phyloP scores from a whole-genome alignment of 208 protist species.

The Vickermania spadyakhi region DNA sequence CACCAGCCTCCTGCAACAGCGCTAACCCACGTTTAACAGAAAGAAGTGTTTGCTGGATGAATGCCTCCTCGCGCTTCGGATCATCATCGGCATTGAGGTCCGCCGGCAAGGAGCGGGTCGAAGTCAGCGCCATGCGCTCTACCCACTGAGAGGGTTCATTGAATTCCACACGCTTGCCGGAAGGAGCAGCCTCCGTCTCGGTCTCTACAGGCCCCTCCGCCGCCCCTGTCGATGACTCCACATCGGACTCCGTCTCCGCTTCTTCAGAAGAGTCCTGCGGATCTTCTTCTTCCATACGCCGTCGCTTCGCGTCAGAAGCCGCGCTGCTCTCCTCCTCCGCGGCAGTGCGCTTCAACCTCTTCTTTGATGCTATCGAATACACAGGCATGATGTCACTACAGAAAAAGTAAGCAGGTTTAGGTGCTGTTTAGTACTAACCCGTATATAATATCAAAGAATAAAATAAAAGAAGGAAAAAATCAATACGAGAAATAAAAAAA shows the following conservation, averaged over 20 bases:
- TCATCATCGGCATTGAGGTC: slow-evolving; percentile 87
- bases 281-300: slow-evolving; percentile 1
- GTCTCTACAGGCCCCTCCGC: background rate
- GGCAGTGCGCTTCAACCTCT: too few relatives aligned
- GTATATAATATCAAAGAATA: too few relatives aligned
- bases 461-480: too few relatives aligned
- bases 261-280: background rate
- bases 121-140: slow-evolving; percentile 86
- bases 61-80: slow-evolving; percentile 88
- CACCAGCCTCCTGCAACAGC: slow-evolving; percentile 60
- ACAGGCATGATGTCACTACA: slow-evolving; percentile 31
- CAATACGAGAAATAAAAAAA: too few relatives aligned
- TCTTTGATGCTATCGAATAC: slow-evolving; percentile 50
- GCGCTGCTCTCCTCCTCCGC: too few relatives aligned
- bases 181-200: background rate
- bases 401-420: too few relatives aligned
- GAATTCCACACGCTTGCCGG: slow-evolving; percentile 46
- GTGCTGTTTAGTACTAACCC: too few relatives aligned
- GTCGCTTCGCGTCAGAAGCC: too few relatives aligned
- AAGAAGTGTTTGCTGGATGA: slow-evolving; percentile 87
- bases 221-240: background rate
- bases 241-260: slow-evolving; percentile 3
- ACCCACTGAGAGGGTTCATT: slow-evolving; percentile 85
- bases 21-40: slow-evolving; percentile 65
- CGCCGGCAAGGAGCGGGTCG: slow-evolving; percentile 59